Percentiles rank a stretch among this genome's conserved stretches.
Evolutionary conservation across 2,329 filamentous ascomycete species (phyloP).

Genomic region (Penicillium glabrum): DNA sequence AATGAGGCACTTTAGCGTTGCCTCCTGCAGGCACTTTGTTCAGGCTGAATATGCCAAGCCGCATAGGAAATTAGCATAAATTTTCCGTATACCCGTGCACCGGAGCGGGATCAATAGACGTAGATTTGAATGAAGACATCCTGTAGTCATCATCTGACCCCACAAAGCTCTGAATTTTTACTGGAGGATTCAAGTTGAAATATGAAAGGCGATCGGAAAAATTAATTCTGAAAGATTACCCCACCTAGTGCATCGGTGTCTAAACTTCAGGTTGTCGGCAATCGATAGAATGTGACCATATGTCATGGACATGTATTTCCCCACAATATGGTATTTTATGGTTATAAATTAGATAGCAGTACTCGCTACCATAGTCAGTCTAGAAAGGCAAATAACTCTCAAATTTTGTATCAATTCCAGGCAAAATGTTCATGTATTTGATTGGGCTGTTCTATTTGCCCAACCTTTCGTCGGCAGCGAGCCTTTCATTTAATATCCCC

Average conservation of each 20-base stretch:
- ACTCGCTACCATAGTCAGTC: background rate
- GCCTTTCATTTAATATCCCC: background rate
- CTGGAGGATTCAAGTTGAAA: background rate
- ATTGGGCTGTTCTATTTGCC: background rate
- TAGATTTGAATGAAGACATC: background rate
- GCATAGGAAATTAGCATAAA: background rate
- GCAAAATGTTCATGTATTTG: background rate
- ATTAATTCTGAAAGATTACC: background rate
- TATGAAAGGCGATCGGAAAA: background rate
- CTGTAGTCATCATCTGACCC: background rate
- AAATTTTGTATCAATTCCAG: background rate
- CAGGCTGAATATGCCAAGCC: background rate
- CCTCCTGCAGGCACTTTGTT: background rate
- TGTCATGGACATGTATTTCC: background rate
- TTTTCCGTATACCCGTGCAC: background rate
- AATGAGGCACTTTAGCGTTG: slow-evolving; percentile 4
- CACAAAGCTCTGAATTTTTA: background rate
- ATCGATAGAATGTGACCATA: background rate
- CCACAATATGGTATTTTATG: background rate
- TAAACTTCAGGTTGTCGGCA: background rate
- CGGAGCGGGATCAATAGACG: background rate
- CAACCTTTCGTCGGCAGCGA: background rate
- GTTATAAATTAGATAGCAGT: background rate
- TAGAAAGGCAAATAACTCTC: background rate
- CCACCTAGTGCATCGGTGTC: background rate